A percentile compares a stretch with the other conserved stretches of the same genome.
These are phyloP conservation scores for Musa troglodytarum DNA, from an alignment of 176 grass and related monocot genomes.

Conservation along the genomic window DNA sequence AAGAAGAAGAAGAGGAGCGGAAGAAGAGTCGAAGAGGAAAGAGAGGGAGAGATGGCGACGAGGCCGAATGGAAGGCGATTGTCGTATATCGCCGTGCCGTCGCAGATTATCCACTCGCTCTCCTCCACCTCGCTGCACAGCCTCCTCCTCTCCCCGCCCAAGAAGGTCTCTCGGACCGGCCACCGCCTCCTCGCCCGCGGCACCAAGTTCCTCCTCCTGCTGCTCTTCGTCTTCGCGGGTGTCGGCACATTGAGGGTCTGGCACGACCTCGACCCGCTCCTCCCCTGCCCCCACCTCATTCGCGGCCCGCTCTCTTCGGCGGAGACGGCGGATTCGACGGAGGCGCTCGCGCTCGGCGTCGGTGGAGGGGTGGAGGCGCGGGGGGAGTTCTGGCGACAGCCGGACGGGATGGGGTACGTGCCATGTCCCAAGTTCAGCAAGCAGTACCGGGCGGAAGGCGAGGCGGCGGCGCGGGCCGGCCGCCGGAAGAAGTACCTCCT, in stretches of 20 bases:
- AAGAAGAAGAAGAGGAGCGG: background rate
- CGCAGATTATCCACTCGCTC: constrained; percentile 21
- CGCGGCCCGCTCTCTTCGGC: background rate
- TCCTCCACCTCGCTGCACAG: constrained; percentile 16
- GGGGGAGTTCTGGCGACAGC: constrained; percentile 35
- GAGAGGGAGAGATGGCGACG: constrained; percentile 12
- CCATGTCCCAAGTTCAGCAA: constrained; percentile 34
- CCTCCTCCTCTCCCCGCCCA: constrained; percentile 14
- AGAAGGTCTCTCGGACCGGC: background rate
- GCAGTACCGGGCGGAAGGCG: constrained; percentile 20
- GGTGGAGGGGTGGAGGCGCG: background rate
- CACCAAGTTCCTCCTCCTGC: constrained; percentile 13
- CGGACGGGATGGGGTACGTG: constrained; percentile 30
- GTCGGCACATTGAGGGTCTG: constrained; percentile 24
- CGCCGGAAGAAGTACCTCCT: constrained; percentile 28
- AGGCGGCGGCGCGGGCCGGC: background rate
- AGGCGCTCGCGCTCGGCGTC: background rate
- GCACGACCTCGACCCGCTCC: constrained; percentile 23
- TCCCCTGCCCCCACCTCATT: constrained; percentile 18
- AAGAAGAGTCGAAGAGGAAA: background rate
- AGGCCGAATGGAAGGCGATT: constrained; percentile 23
- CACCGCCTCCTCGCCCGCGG: background rate
- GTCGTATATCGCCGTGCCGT: constrained; percentile 31
- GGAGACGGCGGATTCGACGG: background rate
- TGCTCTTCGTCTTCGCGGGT: constrained; percentile 22